Evolutionary conservation across 257 asterid species (phyloP), one percentile per base, ranked within the genome.

Genomic region (Phtheirospermum japonicum): DNA sequence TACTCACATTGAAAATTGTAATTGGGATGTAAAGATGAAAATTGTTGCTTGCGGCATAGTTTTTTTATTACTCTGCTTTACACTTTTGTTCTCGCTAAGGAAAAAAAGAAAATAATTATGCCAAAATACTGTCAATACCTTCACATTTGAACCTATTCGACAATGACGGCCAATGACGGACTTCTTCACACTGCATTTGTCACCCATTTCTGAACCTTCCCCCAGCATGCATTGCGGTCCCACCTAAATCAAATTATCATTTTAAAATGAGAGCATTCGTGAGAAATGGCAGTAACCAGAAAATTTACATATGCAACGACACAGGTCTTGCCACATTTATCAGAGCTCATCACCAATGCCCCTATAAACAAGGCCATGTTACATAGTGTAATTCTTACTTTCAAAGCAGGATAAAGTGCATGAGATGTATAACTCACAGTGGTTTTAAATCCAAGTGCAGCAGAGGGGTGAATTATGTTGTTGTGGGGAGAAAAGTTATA

Each of bases 211-310:
- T 13, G 94, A 85, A 64, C 99, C 97, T 80, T 93, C 97, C 71
- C 92, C 96, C 30, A 93, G 61, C 96, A 93, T 82, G 83, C 97
- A 93, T 61, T 93, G 99, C 9, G 96, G 95, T 13, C 99, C 99
- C 69, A 93, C 97, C 99, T 93, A 76, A 31, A 76, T 51, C 37
- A 59, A 63, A 70, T 26, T 8, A 67, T 18, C 33, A 50, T 17
- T 34, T 32, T 56, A 64, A 72, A n/a, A 46, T 36, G 48, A 39
- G 61, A 63, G 68, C 45, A 69, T 46, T 8, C 11, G 52, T 23
- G 49, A 55, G 54, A 37, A 36, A 65, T 31, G 13, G 26, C 52
- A 54, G 60, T 28, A 59, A 39, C 63, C 67, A 46, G 10, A 37
- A 28, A 59, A 65, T 23, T 30, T 51, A 30, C 40, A 46, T 23